Evolutionary conservation across 163 green algal species (phyloP).

Genomic region (Picocystis sp.): DNA sequence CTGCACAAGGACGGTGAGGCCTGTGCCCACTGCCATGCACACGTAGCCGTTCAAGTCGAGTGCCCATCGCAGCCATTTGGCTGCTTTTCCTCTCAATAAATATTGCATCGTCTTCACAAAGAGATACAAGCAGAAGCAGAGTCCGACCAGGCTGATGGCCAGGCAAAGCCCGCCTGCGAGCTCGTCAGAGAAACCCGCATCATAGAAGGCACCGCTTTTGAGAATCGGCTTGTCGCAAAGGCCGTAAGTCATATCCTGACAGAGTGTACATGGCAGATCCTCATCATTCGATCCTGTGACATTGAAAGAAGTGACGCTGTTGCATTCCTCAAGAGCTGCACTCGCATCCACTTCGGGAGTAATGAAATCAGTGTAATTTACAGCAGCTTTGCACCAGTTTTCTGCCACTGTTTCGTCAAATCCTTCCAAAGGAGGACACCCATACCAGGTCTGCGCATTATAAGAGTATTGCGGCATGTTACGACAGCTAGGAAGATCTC

Average conservation of each 20-base stretch:
- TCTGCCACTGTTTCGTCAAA: too few relatives aligned
- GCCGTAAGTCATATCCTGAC: neutral
- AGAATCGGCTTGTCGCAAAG: constrained; percentile 2
- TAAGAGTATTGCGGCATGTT: too few relatives aligned
- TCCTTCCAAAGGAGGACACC: too few relatives aligned
- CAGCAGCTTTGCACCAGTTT: too few relatives aligned
- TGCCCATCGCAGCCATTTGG: neutral
- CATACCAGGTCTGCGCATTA: too few relatives aligned
- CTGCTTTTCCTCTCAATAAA: neutral
- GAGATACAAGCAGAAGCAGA: constrained; percentile 3
- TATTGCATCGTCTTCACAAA: constrained; percentile 5
- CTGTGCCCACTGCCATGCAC: neutral
- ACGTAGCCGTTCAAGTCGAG: constrained; percentile 9
- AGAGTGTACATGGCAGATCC: neutral
- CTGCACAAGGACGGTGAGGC: constrained; percentile 7
- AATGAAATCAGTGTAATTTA: too few relatives aligned
- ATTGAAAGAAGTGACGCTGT: too few relatives aligned
- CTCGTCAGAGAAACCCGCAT: constrained; percentile 3
- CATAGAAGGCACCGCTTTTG: neutral
- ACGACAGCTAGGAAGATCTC: too few relatives aligned
- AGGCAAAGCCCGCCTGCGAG: neutral
- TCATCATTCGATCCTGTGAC: too few relatives aligned
- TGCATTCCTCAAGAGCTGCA: too few relatives aligned
- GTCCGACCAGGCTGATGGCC: neutral
- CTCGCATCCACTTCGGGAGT: too few relatives aligned